These are phyloP conservation scores for Syzygium syzygioides DNA, from an alignment of 441 rosid species.

Conservation along the genomic window DNA sequence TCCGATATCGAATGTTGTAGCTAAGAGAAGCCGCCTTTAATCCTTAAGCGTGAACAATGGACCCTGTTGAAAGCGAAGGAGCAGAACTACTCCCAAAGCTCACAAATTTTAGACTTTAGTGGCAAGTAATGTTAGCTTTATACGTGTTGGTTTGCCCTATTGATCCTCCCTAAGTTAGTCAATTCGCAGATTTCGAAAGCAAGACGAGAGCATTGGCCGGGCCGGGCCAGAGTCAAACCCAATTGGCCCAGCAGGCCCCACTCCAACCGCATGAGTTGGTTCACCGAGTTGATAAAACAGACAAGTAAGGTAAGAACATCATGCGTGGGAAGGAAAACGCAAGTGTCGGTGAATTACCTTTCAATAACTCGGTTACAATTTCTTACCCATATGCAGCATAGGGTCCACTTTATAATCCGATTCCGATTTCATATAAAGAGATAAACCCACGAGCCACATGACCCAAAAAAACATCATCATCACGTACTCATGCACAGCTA, in stretches of 20 bases:
- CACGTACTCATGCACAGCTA: neutral
- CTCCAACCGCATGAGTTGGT: neutral
- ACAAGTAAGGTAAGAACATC: neutral
- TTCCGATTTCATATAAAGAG: fast-evolving
- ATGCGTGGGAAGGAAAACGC: neutral
- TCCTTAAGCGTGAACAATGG: neutral
- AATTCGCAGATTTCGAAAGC: neutral
- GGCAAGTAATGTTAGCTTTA: neutral
- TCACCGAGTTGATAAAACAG: neutral
- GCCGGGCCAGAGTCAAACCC: neutral
- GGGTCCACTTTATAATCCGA: neutral
- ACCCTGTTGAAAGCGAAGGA: fast-evolving
- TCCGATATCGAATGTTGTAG: neutral
- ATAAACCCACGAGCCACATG: fast-evolving
- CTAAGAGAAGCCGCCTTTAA: neutral
- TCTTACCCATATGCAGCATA: neutral
- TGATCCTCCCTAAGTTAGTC: neutral
- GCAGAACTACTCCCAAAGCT: neutral
- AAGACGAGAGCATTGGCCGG: neutral
- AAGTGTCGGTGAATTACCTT: neutral
- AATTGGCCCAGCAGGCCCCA: neutral
- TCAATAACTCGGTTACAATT: neutral
- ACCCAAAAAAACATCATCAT: neutral
- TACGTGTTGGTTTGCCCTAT: neutral
- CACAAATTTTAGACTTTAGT: neutral